A percentile compares a stretch with the other conserved stretches of the same genome.
phyloP scores from a whole-genome alignment of 2,329 filamentous ascomycete genomes.

The Colletotrichum camelliae region DNA sequence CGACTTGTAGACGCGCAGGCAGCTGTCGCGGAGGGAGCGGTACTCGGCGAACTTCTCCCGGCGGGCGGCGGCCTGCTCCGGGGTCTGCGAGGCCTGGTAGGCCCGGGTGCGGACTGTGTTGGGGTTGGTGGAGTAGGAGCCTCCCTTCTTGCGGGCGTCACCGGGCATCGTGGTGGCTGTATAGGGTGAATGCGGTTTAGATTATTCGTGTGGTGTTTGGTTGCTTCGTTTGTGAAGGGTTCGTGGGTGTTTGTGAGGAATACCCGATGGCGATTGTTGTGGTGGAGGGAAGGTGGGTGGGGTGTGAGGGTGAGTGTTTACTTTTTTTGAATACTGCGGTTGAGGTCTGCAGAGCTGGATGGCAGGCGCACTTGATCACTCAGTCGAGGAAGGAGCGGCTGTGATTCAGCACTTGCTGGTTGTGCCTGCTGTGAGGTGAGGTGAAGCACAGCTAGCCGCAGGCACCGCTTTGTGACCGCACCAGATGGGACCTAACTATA shows the following conservation, averaged over 20 bases:
- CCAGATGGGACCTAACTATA: not conserved
- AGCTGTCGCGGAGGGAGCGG: not conserved
- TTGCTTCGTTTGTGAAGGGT: not conserved
- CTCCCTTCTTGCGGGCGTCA: constrained; percentile 1
- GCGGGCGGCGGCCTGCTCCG: not conserved
- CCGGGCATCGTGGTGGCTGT: not conserved
- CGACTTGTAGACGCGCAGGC: not conserved
- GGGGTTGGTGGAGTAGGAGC: not conserved
- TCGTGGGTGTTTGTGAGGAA: not conserved
- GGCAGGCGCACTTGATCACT: not conserved
- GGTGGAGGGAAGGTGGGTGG: not conserved
- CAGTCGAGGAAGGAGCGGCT: not conserved
- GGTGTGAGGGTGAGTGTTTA: not conserved
- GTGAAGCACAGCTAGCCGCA: not conserved
- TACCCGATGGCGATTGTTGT: not conserved
- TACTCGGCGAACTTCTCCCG: not conserved
- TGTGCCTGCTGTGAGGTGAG: not conserved
- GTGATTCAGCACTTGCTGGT: not conserved
- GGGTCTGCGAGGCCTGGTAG: not conserved
- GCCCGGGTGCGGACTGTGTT: not conserved
- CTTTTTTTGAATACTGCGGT: not conserved
- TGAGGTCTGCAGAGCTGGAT: not conserved
- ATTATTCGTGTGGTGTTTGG: not conserved
- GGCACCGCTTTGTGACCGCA: not conserved
- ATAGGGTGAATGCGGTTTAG: not conserved